Conservation (phyloP, 345 rosid species). For the Salix udensis region DNA sequence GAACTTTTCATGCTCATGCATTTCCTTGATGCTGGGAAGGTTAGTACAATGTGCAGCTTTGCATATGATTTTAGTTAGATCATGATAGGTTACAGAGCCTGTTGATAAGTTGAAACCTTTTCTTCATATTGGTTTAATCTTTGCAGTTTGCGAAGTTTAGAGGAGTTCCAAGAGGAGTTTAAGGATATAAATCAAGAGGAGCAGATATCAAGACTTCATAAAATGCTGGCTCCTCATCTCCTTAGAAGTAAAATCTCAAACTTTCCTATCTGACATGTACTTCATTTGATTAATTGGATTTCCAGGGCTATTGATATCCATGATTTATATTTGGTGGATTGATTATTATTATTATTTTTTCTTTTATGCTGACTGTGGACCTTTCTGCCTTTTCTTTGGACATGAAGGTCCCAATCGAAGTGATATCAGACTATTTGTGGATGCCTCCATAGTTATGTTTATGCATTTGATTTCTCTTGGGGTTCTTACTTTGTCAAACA, state of each 20-base stretch:
- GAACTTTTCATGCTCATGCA: conserved; percentile 99
- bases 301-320: not conserved
- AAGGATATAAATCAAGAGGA: conserved; percentile 99
- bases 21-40: conserved; percentile 99
- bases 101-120: conserved; percentile 13
- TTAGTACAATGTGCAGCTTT: conserved; percentile 28
- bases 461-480: not conserved
- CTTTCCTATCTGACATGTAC: conserved; percentile 11
- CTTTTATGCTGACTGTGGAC: not conserved
- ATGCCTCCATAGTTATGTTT: not conserved
- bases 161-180: conserved; percentile 98
- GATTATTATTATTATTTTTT: not conserved
- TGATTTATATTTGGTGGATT: not conserved
- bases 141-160: conserved; percentile 90
- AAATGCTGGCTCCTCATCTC: conserved; percentile 97
- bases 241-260: conserved; percentile 67
- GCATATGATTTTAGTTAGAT: conserved; percentile 4
- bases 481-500: not conserved
- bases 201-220: conserved; percentile 93
- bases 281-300: conserved; percentile 15
- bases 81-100: conserved; percentile 2
- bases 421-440: not conserved
- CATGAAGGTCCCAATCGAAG: not conserved
- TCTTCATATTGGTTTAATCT: conserved; percentile 21
- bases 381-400: not conserved